Evolutionary conservation across 2,329 filamentous ascomycete species (phyloP).

Genomic region (Paecilomyces dactylethromorphus): DNA sequence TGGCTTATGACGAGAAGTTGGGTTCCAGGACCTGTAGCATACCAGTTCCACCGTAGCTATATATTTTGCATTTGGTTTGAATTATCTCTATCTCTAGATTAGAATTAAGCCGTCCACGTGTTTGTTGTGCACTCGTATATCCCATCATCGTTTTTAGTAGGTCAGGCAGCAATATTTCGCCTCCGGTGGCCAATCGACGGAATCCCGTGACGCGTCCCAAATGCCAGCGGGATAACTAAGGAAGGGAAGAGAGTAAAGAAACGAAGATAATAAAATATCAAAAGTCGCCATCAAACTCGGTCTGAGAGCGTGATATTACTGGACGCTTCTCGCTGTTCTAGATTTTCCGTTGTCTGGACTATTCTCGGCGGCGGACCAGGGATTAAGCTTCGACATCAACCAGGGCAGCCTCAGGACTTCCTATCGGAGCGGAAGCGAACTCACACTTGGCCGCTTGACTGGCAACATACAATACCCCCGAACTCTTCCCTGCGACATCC

Average conservation of each 20-base stretch:
- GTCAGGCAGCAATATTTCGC: conserved; percentile 3
- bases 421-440: neutral
- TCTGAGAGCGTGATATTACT: neutral
- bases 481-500: neutral
- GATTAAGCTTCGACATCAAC: neutral
- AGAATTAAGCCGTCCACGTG: neutral
- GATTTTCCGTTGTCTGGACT: neutral
- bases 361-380: neutral
- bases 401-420: neutral
- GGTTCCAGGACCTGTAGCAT: conserved; percentile 5
- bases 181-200: neutral
- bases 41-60: neutral
- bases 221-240: neutral
- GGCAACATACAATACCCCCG: neutral
- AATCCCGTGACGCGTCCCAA: neutral
- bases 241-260: neutral
- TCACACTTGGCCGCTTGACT: neutral
- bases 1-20: neutral
- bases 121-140: neutral
- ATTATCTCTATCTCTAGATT: neutral
- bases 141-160: neutral
- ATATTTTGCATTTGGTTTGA: neutral
- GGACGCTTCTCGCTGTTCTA: neutral
- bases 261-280: neutral
- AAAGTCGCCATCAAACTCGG: neutral